phyloP scores from a whole-genome alignment of 1,284 basidiomycete species.

The Leccinum subspadiceum region DNA sequence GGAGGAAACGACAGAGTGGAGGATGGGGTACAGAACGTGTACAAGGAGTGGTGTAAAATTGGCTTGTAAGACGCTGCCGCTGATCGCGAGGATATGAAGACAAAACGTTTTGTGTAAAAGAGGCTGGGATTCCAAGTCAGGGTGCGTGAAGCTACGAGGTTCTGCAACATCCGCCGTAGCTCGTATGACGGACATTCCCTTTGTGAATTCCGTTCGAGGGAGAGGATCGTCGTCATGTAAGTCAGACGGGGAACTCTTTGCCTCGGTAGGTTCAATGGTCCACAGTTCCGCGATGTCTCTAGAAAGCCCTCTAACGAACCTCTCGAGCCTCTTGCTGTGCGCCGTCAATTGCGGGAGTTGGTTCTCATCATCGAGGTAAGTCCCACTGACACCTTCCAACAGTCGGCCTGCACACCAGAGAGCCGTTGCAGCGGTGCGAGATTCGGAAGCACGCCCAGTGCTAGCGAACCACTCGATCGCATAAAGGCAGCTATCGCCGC shows the following conservation, averaged over 20 bases:
- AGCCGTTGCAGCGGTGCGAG: conserved; percentile 60
- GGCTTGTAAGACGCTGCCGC: conserved; percentile 62
- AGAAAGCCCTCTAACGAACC: conserved; percentile 61
- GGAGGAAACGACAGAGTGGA: conserved; percentile 78
- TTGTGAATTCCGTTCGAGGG: conserved; percentile 45
- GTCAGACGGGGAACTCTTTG: conserved; percentile 7
- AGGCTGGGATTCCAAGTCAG: conserved; percentile 38
- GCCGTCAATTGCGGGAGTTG: conserved; percentile 30
- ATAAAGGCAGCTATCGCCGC: conserved; percentile 67
- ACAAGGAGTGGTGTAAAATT: conserved; percentile 75
- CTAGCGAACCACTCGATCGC: conserved; percentile 81
- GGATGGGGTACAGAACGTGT: conserved; percentile 77
- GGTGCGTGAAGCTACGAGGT: conserved; percentile 41
- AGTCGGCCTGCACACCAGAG: conserved; percentile 81
- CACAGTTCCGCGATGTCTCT: conserved; percentile 68
- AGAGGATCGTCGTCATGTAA: conserved; percentile 29
- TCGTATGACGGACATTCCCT: conserved; percentile 42
- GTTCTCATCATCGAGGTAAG: conserved; percentile 38
- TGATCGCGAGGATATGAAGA: conserved; percentile 72
- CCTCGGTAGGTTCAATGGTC: conserved; percentile 43
- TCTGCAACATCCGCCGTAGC: conserved; percentile 39
- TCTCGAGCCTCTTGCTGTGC: conserved; percentile 53
- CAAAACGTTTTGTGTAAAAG: conserved; percentile 54
- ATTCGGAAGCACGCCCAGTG: conserved; percentile 49
- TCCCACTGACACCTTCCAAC: conserved; percentile 64